phyloP scores from a whole-genome alignment of 768 basidiomycete genomes.

The Auricularia heimuer region DNA sequence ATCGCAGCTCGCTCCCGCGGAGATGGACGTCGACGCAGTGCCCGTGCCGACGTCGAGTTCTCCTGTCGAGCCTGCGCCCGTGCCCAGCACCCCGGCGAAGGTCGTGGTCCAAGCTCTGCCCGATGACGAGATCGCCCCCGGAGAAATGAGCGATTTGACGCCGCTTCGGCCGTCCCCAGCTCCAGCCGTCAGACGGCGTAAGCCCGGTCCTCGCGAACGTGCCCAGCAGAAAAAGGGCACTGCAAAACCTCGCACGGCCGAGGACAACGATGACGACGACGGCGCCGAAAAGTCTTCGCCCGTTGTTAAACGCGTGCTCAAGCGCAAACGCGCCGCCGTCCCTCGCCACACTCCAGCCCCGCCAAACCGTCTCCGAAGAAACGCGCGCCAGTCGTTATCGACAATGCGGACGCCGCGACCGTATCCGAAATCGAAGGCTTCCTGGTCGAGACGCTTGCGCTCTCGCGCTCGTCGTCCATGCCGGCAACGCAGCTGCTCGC shows the following conservation, averaged over 20 bases:
- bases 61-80: background rate
- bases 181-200: background rate
- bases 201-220: background rate
- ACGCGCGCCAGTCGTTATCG: background rate
- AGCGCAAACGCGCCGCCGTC: background rate
- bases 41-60: background rate
- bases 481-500: constrained; percentile 44
- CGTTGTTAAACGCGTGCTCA: background rate
- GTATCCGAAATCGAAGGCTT: constrained; percentile 49
- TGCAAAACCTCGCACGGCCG: background rate
- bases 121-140: background rate
- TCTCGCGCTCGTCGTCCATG: constrained; percentile 61
- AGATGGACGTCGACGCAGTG: background rate
- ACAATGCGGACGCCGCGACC: constrained; percentile 23
- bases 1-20: background rate
- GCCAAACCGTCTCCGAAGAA: background rate
- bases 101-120: background rate
- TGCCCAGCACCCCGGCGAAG: background rate
- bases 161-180: background rate
- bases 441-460: constrained; percentile 60
- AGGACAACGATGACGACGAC: background rate
- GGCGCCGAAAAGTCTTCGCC: background rate
- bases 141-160: background rate
- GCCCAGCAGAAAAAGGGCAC: background rate
- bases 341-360: background rate